These are phyloP conservation scores for Aspergillus arachidicola DNA, from an alignment of 2,329 filamentous ascomycete species.

Conservation along the genomic window DNA sequence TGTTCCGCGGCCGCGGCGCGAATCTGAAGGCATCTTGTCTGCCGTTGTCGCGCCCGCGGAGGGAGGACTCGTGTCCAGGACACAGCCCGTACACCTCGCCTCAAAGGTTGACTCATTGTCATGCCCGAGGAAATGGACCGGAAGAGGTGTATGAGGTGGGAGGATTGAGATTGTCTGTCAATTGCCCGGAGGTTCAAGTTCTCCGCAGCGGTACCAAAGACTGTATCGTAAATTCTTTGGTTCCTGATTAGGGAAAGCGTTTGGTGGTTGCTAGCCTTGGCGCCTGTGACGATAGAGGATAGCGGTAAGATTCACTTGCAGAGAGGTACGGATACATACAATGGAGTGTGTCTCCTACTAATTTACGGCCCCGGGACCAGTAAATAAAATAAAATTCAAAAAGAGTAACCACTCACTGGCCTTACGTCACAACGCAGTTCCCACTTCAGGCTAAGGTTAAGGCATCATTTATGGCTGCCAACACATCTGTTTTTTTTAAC, in stretches of 20 bases:
- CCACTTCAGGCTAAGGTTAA: not conserved
- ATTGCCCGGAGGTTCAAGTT: slow-evolving; percentile 7
- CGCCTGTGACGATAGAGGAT: not conserved
- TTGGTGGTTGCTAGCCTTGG: not conserved
- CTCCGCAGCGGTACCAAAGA: slow-evolving; percentile 14
- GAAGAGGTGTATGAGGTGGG: slow-evolving; percentile 7
- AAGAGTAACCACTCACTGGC: not conserved
- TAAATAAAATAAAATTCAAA: not conserved
- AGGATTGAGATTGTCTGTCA: slow-evolving; percentile 3
- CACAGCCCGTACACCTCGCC: slow-evolving; percentile 37
- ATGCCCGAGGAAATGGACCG: slow-evolving; percentile 17
- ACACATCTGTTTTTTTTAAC: slow-evolving; percentile 1
- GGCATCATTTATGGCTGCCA: slow-evolving; percentile 1
- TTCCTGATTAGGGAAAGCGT: slow-evolving; percentile 26
- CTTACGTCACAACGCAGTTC: slow-evolving; percentile 1
- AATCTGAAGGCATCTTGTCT: slow-evolving; percentile 46
- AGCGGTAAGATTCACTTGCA: not conserved
- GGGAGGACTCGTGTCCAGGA: slow-evolving; percentile 36
- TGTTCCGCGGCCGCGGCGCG: slow-evolving; percentile 46
- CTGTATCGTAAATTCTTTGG: slow-evolving; percentile 15
- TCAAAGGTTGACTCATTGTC: slow-evolving; percentile 41
- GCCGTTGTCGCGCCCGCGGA: slow-evolving; percentile 27
- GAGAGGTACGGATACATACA: not conserved
- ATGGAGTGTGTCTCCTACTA: not conserved
- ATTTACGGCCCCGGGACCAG: not conserved